Evolutionary conservation across 2,329 filamentous ascomycete genomes (phyloP).

Genomic region (Lomentospora prolificans): DNA sequence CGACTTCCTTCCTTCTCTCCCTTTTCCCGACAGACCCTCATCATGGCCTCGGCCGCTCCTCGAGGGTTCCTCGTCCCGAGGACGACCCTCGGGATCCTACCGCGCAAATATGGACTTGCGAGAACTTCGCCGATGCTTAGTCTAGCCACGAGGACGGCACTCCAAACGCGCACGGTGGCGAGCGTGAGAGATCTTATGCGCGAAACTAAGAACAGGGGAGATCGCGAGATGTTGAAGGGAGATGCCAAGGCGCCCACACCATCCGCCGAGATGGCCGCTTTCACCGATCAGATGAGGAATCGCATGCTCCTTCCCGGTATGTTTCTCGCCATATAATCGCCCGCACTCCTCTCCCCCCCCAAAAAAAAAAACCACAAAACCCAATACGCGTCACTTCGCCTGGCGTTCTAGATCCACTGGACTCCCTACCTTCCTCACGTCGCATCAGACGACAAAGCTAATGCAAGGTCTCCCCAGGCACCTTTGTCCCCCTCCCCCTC

Average conservation of each 20-base stretch:
- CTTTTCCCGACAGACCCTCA: no score
- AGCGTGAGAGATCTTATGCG: conserved; percentile 5
- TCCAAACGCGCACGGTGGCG: neutral
- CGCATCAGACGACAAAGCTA: neutral
- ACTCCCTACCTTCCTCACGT: neutral
- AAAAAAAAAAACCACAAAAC: no score
- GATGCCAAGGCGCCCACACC: conserved; percentile 1
- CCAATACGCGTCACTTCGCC: no score
- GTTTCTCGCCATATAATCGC: no score
- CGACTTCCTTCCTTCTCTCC: no score
- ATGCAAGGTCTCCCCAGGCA: conserved; percentile 24
- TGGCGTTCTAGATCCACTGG: neutral
- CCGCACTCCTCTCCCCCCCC: neutral
- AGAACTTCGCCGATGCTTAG: neutral
- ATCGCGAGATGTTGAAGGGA: neutral
- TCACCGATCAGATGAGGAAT: conserved; percentile 8
- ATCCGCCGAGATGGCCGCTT: neutral
- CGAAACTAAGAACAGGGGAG: neutral
- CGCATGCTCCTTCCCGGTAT: conserved; percentile 4
- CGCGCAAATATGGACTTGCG: neutral
- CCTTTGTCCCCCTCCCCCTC: conserved; percentile 35
- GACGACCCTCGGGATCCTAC: neutral
- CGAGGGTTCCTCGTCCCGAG: neutral
- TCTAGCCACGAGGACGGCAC: neutral
- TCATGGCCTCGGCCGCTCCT: conserved; percentile 1